Evolutionary conservation across 2,329 filamentous ascomycete genomes (phyloP).

Genomic region (Cercospora canescens): DNA sequence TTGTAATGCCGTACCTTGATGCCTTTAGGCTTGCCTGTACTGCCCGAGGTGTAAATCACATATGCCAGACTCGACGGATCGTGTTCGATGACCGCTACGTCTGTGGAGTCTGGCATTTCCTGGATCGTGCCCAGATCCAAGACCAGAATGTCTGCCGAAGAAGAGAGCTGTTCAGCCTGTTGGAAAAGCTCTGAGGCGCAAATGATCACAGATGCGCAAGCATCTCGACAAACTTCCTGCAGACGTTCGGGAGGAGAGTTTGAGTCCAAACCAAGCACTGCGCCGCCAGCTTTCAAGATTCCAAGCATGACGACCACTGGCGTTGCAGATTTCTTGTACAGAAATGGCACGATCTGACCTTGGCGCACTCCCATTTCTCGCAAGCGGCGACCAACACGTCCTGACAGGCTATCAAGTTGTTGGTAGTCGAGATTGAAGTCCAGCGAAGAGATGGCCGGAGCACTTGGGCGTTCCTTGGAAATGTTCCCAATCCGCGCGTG

Average conservation of each 20-base stretch:
- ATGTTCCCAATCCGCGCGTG: background rate
- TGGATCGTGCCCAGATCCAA: background rate
- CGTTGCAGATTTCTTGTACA: background rate
- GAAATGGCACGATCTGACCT: background rate
- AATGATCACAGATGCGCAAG: background rate
- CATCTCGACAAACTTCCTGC: background rate
- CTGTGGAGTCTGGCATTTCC: background rate
- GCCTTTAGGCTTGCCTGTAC: conserved; percentile 14
- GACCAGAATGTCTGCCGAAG: background rate
- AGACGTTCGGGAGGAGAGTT: background rate
- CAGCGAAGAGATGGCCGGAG: background rate
- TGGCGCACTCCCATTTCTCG: background rate
- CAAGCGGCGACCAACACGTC: background rate
- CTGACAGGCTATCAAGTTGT: background rate
- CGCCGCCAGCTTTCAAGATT: background rate
- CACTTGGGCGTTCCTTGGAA: background rate
- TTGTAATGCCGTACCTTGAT: conserved; percentile 2
- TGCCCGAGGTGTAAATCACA: conserved; percentile 11
- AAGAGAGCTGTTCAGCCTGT: background rate
- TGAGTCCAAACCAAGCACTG: background rate
- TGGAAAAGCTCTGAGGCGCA: background rate
- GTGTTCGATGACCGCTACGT: background rate
- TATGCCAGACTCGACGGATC: background rate
- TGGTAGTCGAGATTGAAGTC: background rate
- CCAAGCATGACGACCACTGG: background rate